phyloP scores from a whole-genome alignment of 78 protist species.

The Dictyostelium discoideum region DNA sequence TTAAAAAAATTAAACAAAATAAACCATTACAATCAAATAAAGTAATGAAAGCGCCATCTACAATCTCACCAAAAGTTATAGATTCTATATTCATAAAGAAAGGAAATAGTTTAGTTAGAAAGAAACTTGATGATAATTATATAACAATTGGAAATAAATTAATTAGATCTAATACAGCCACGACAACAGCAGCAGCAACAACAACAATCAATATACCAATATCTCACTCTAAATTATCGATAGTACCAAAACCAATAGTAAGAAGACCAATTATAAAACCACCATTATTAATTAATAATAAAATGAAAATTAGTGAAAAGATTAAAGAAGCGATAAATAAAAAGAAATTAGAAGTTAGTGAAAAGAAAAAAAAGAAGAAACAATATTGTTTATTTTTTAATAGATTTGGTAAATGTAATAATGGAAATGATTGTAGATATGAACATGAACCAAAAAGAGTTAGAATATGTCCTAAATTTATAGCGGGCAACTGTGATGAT shows the following conservation, averaged over 20 bases:
- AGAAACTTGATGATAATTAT: constrained; percentile 20
- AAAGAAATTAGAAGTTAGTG: background rate
- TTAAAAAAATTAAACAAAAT: background rate
- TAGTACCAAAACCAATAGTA: background rate
- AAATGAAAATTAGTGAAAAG: constrained; percentile 8
- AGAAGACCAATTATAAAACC: background rate
- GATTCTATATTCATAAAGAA: constrained; percentile 29
- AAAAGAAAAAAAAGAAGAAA: background rate
- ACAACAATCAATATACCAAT: background rate
- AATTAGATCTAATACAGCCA: constrained; percentile 15
- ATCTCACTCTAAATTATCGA: background rate
- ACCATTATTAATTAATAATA: background rate
- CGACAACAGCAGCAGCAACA: constrained; percentile 5
- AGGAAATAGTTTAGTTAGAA: constrained; percentile 48
- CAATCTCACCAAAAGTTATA: background rate
- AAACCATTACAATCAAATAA: background rate
- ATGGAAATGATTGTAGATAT: constrained; percentile 56
- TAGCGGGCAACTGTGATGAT: constrained; percentile 34
- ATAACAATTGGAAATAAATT: constrained; percentile 25
- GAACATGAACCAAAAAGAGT: constrained; percentile 37
- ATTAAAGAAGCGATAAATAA: constrained; percentile 14
- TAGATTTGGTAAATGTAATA: constrained; percentile 77
- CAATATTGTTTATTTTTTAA: constrained; percentile 58
- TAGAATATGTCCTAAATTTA: constrained; percentile 41
- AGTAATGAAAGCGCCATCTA: background rate